Conservation (phyloP, 305 asterid species). For the Fraxinus nigra region DNA sequence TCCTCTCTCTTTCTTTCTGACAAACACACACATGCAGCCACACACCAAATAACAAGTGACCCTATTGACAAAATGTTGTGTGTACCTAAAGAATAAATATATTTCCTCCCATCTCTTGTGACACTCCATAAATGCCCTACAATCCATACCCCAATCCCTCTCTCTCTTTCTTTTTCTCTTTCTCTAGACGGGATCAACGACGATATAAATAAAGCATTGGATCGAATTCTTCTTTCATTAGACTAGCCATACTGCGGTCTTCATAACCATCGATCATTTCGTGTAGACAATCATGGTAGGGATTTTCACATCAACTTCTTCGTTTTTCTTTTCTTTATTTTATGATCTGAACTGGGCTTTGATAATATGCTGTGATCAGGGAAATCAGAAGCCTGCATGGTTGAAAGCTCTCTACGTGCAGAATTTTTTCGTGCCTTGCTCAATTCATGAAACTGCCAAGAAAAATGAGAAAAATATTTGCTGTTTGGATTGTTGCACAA, state of each 20-base stretch:
- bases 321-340: neutral
- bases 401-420: slow-evolving; percentile 65
- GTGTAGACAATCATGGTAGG: slow-evolving; percentile 34
- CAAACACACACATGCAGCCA: neutral
- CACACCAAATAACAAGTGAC: slow-evolving; percentile 23
- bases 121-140: slow-evolving; percentile 52
- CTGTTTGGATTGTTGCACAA: slow-evolving; percentile 87
- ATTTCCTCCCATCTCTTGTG: slow-evolving; percentile 23
- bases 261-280: neutral
- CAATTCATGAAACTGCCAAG: slow-evolving; percentile 70
- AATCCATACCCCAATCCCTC: slow-evolving; percentile 46
- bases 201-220: neutral
- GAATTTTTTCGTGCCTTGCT: slow-evolving; percentile 71
- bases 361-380: slow-evolving; percentile 29
- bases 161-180: slow-evolving; percentile 21
- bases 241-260: neutral
- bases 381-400: slow-evolving; percentile 76
- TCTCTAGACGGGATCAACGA: slow-evolving; percentile 15
- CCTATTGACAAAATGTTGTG: slow-evolving; percentile 31
- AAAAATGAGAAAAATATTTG: slow-evolving; percentile 87
- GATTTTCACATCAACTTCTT: neutral
- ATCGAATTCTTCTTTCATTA: neutral
- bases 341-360: slow-evolving; percentile 10
- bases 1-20: slow-evolving; percentile 13
- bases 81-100: slow-evolving; percentile 27